Base-by-base conservation (phyloP, 495 filamentous ascomycete species). In the Cetradonia linearis region DNA sequence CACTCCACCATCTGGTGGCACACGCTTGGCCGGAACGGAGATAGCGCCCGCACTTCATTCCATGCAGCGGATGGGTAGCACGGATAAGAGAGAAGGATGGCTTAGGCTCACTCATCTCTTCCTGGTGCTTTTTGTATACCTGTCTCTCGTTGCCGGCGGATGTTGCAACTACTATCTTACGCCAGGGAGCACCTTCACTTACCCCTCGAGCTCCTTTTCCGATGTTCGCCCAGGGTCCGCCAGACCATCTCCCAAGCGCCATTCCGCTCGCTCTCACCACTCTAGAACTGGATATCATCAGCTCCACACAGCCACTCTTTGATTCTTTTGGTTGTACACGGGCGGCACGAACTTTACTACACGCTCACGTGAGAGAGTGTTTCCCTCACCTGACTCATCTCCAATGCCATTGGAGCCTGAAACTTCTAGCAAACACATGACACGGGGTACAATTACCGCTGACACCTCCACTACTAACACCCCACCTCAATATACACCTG, bases 401-500 rank as follows among this genome's bases (percentile, higher is more conserved):
- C 42, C 33, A 20, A 61, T 61, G 59, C 31, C 42, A 27, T 30
- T 28, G 8, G 46, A 61, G 31, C 50, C 53, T 28, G 30, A 34
- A 14, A 18, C 27, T 25, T 27, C 38, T 23, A 38, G 30, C 30
- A 46, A 55, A 61, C 38, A 61, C 28, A n/a, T 31, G 23, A 46
- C 59, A 16, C 14, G 44, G 28, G 33, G n/a, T 38, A 61, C 54
- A 38, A 53, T 36, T 36, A 28, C 60, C 31, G 62, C 38, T 27
- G 42, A 62, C 40, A 28, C 49, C 20, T 49, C 63, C 8, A 44
- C 63, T 9, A 44, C 44, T 23, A 56, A 20, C 48, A 34, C 62
- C 33, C 55, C 55, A 23, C 48, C 64, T 27, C 36, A 64, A 30
- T 66, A 61, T 25, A 66, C 64, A 10, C 64, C 64, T 23, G 30